phyloP scores from a whole-genome alignment of 2,329 filamentous ascomycete species.

The Arthroderma sp. region DNA sequence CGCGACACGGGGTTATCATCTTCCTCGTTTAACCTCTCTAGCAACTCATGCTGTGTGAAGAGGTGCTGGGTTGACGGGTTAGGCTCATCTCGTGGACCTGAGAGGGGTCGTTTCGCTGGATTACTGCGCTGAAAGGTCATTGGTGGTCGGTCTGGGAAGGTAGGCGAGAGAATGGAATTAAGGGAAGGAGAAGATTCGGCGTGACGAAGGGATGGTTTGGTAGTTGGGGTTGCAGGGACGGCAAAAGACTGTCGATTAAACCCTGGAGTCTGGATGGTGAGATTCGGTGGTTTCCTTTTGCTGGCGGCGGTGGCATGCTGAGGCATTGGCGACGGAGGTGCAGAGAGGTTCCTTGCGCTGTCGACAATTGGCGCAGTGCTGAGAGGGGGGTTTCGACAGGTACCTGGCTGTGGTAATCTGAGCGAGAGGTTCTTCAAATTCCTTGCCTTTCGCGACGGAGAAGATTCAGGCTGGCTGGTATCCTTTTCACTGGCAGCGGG shows the following conservation, averaged over 20 bases:
- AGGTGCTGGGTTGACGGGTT: conserved; percentile 19
- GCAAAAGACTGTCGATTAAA: conserved; percentile 40
- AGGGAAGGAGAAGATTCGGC: conserved; percentile 52
- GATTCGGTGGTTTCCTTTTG: conserved; percentile 46
- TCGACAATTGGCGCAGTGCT: conserved; percentile 39
- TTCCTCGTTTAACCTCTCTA: conserved; percentile 43
- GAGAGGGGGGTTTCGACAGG: conserved; percentile 34
- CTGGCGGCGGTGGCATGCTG: conserved; percentile 40
- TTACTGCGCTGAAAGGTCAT: conserved; percentile 3
- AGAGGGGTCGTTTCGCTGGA: conserved; percentile 21
- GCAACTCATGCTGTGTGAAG: conserved; percentile 20
- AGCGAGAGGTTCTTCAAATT: conserved; percentile 55
- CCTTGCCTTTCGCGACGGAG: conserved; percentile 35
- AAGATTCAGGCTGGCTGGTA: conserved; percentile 16
- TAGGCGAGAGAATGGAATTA: conserved; percentile 41
- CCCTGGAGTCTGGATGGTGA: conserved; percentile 47
- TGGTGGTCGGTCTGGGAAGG: conserved; percentile 11
- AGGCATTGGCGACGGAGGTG: conserved; percentile 44
- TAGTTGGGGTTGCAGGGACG: conserved; percentile 46
- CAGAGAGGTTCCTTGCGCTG: conserved; percentile 35
- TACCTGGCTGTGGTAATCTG: conserved; percentile 42
- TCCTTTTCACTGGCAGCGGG: not conserved
- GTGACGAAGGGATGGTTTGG: conserved; percentile 44
- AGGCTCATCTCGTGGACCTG: conserved; percentile 23
- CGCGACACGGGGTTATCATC: conserved; percentile 31